These are phyloP conservation scores for Suillus decipiens DNA, from an alignment of 768 basidiomycete species.

Conservation along the genomic window DNA sequence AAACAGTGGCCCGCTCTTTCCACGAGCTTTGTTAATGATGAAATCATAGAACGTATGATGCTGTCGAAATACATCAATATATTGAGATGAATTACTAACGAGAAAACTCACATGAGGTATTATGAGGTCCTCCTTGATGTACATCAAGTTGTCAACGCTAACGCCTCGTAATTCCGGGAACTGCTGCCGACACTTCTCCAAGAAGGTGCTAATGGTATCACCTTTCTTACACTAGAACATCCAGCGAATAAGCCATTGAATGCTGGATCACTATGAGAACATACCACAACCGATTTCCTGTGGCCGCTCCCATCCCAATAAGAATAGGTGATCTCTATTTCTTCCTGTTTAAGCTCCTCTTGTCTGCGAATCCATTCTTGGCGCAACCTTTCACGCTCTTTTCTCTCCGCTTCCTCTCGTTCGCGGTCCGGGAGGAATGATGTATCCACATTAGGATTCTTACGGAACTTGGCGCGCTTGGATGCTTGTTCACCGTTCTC, in stretches of 20 bases:
- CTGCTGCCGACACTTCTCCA: slow-evolving; percentile 92
- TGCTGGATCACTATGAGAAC: slow-evolving; percentile 30
- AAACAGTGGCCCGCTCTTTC: slow-evolving; percentile 97
- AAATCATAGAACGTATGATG: slow-evolving; percentile 99
- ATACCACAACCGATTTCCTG: slow-evolving; percentile 84
- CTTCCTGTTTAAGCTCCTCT: slow-evolving; percentile 66
- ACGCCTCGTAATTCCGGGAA: slow-evolving; percentile 90
- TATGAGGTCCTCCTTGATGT: slow-evolving; percentile 98
- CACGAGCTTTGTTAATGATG: slow-evolving; percentile 96
- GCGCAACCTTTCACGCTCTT: slow-evolving; percentile 84
- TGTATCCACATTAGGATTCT: slow-evolving; percentile 96
- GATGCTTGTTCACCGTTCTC: slow-evolving; percentile 47
- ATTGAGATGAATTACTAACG: slow-evolving; percentile 6
- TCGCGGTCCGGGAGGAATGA: slow-evolving; percentile 98
- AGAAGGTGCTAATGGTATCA: slow-evolving; percentile 80
- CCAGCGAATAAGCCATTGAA: slow-evolving; percentile 3
- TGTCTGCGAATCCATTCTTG: slow-evolving; percentile 84
- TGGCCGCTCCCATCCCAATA: slow-evolving; percentile 99
- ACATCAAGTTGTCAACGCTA: slow-evolving; percentile 97
- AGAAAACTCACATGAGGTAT: slow-evolving; percentile 80
- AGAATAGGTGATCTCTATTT: slow-evolving; percentile 92
- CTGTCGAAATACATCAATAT: slow-evolving; percentile 40
- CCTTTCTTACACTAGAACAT: slow-evolving; percentile 90
- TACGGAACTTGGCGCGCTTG: slow-evolving; percentile 82
- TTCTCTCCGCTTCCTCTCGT: slow-evolving; percentile 89